Base-by-base conservation (phyloP, 805 yeast genomes). In the Suhomyces faveliae region DNA sequence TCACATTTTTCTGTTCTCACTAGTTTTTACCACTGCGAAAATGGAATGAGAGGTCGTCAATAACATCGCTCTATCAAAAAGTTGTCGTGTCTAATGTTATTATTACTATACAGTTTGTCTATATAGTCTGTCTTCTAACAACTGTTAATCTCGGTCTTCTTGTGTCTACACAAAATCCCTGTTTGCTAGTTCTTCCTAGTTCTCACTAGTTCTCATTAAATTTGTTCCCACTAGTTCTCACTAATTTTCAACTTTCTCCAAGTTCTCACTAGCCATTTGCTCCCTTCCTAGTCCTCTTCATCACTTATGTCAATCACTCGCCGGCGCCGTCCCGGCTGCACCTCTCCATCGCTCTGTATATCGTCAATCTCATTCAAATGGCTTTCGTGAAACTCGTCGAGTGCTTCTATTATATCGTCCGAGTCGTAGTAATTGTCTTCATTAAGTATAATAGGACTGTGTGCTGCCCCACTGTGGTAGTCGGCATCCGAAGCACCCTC, bases 301-400 rank as follows among this genome's bases (percentile, higher is more conserved):
- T 58, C 63, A 46, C 54, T 51, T 10, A 56, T 51, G 20, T 37
- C 40, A 8, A 37, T 21, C 23, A 37, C 40, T n/a, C 40, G 40
- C 15, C 40, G 40, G 40, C 40, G 25, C 20, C 40, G 23, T 12
- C 23, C 40, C 12, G 25, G 40, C 17, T 21, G 40, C 17, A 37
- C 25, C 21, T 37, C 40, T 5, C 13, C 3, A 12, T 37, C 40
- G 15, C 20, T 21, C 15, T 27, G 30, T n/a, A 25, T 19, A 13
- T 42, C 38, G 40, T 46, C 47, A 15, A 43, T 35, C 33, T 44
- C 53, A 17, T 50, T 47, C 22, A 54, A 38, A 27, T 52, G 51
- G 15, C 51, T 54, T 11, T 59, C 52, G 35, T 61, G 59, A 43
- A 64, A 62, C 22, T 53, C 58, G 20, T 65, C 60, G 20, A 65